Percentiles rank a stretch among this genome's conserved stretches.
Evolutionary conservation across 805 yeast genomes (phyloP).

Genomic region (Diddensiella santjacobensis): DNA sequence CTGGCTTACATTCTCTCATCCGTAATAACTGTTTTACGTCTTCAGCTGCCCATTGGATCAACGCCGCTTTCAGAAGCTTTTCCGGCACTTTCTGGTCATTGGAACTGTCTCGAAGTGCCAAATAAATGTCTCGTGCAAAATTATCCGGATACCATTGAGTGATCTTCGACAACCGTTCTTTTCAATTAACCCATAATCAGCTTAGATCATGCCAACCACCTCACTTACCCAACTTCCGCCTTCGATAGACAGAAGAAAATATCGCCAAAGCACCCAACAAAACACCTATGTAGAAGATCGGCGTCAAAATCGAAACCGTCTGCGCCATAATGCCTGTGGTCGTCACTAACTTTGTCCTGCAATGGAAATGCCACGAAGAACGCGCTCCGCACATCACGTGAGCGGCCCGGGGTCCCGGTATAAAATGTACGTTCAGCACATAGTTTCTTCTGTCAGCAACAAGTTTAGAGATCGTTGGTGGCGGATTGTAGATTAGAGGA

Average conservation of each 20-base stretch:
- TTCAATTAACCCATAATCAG: neutral
- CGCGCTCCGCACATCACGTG: too few relatives aligned
- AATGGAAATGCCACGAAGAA: too few relatives aligned
- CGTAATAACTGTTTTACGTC: conserved; percentile 79
- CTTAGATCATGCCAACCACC: too few relatives aligned
- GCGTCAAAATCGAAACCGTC: conserved; percentile 60
- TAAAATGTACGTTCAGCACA: too few relatives aligned
- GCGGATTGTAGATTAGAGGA: conserved; percentile 1
- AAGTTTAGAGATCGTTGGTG: neutral
- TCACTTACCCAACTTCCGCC: conserved; percentile 43
- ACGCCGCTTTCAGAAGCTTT: conserved; percentile 67
- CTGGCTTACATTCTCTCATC: conserved; percentile 72
- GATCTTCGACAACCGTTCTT: conserved; percentile 50
- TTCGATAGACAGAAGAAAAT: conserved; percentile 67
- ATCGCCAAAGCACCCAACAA: conserved; percentile 60
- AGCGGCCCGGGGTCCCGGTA: too few relatives aligned
- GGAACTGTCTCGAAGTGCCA: conserved; percentile 49
- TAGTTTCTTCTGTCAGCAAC: neutral
- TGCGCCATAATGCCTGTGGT: conserved; percentile 30
- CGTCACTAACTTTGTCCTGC: too few relatives aligned
- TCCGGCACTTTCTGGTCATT: conserved; percentile 63
- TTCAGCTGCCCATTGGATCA: conserved; percentile 75
- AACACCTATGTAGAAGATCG: conserved; percentile 69
- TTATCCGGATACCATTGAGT: conserved; percentile 70
- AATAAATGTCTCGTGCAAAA: conserved; percentile 60